These are phyloP conservation scores for Pichia sp. DNA, from an alignment of 1,139 yeast species.

Conservation along the genomic window DNA sequence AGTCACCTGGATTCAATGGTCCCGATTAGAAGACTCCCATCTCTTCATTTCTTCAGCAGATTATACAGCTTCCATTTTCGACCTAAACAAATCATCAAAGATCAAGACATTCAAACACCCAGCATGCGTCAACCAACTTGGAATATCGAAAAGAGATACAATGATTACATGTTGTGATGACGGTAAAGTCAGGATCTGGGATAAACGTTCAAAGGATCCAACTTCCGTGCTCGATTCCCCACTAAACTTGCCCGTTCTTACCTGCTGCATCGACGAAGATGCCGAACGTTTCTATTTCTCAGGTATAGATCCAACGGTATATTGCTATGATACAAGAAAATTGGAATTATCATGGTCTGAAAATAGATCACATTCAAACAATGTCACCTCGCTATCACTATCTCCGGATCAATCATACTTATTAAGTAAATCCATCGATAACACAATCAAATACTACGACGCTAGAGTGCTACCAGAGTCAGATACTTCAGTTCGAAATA, in stretches of 20 bases:
- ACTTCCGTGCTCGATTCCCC: slow-evolving; percentile 26
- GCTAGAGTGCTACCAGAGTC: slow-evolving; percentile 38
- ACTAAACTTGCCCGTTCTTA: slow-evolving; percentile 49
- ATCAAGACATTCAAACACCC: slow-evolving; percentile 52
- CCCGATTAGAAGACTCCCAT: slow-evolving; percentile 34
- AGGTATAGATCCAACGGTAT: slow-evolving; percentile 67
- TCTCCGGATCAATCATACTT: slow-evolving; percentile 50
- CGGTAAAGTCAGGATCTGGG: slow-evolving; percentile 63
- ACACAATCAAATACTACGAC: slow-evolving; percentile 56
- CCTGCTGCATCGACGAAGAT: slow-evolving; percentile 40
- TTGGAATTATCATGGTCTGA: slow-evolving; percentile 46
- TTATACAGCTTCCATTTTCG: slow-evolving; percentile 52
- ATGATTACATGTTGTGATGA: slow-evolving; percentile 58
- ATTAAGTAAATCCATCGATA: slow-evolving; percentile 58
- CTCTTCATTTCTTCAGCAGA: slow-evolving; percentile 53
- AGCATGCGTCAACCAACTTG: slow-evolving; percentile 57
- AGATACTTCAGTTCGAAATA: slow-evolving; percentile 25
- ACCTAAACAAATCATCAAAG: slow-evolving; percentile 53
- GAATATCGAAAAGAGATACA: slow-evolving; percentile 24
- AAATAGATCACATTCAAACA: slow-evolving; percentile 39
- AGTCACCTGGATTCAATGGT: slow-evolving; percentile 51
- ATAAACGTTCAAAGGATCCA: slow-evolving; percentile 49
- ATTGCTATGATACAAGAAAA: slow-evolving; percentile 54
- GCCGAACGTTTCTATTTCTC: slow-evolving; percentile 50
- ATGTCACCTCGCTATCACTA: slow-evolving; percentile 53